Conservation (phyloP, 2,329 filamentous ascomycete species). For the Neonectria neomacrospora region DNA sequence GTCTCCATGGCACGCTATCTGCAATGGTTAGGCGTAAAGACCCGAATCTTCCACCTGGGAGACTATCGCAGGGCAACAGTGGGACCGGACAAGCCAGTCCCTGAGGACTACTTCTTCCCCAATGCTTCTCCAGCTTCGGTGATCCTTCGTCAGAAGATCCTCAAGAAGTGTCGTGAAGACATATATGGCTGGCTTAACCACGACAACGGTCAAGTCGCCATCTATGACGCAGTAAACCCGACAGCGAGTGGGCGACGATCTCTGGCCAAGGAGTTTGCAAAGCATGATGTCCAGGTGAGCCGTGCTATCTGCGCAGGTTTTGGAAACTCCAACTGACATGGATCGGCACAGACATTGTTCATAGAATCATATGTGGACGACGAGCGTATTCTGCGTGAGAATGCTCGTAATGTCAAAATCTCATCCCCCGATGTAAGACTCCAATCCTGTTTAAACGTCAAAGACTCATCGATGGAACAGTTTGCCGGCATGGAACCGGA, state of each 20-base stretch:
- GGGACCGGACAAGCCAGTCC: constrained; percentile 83
- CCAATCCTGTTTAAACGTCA: neutral
- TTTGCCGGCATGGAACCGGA: constrained; percentile 93
- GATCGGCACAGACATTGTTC: constrained; percentile 78
- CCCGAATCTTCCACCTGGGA: constrained; percentile 95
- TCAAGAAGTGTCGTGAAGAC: constrained; percentile 97
- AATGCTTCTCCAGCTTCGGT: constrained; percentile 93
- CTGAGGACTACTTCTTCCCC: constrained; percentile 97
- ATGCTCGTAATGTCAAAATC: constrained; percentile 97
- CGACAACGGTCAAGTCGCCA: constrained; percentile 97
- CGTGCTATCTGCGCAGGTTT: neutral
- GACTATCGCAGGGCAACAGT: constrained; percentile 95
- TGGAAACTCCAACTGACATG: constrained; percentile 6
- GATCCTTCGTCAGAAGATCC: constrained; percentile 94
- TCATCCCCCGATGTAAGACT: constrained; percentile 86
- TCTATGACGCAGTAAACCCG: constrained; percentile 98
- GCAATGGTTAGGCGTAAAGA: constrained; percentile 97
- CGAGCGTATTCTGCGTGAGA: constrained; percentile 92
- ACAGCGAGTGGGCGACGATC: constrained; percentile 83
- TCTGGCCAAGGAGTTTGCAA: constrained; percentile 95
- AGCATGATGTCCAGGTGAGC: constrained; percentile 88
- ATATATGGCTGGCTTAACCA: constrained; percentile 97
- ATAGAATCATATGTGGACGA: constrained; percentile 97
- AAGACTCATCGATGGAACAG: constrained; percentile 52
- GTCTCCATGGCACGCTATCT: constrained; percentile 95